Base-by-base conservation (phyloP, 2,329 filamentous ascomycete species). In the Fusarium neocosmosporiellum region DNA sequence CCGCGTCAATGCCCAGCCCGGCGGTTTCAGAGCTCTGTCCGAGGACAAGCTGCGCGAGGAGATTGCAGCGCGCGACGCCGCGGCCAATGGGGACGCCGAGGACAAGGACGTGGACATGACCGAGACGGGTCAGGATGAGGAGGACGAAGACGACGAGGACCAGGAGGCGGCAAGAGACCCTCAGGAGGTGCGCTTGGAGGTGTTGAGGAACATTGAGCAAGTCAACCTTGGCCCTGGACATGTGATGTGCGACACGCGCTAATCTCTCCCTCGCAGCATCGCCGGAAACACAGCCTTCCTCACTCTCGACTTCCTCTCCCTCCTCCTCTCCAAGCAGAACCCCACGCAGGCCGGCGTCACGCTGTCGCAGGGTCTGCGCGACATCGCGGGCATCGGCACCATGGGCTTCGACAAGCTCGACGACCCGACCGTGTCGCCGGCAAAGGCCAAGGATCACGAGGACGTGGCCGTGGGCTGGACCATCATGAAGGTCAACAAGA, bases 251-350 rank as follows among this genome's bases (percentile, higher is more conserved):
- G 22, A 16, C 31, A 16, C 11, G 5, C 31, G 18, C n/a, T 36
- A 57, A 37, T 34, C 69, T 63, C 64, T 63, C 63, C 6, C 11
- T 48, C 59, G 7, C 66, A 84, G 82, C 43, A 73, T 82, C 54
- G 82, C 82, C 31, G 77, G 78, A 64, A 89, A 92, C 73, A 88
- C 90, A 62, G 88, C 91, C 43, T 86, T 93, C 78, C 87, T 93
- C 67, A 90, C 92, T 8, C 89, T 97, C 76, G 94, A 98, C 80
- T 94, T 95, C 76, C 84, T 97, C 64, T 97, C 95, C 33, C 88
- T 97, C 8, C 86, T 97, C 1, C 86, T 96, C 18, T 94, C 94
- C n/a, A 95, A 95, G 80, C 90, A 96, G 78, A 86, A 86, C n/a
- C 93, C 94, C 0, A 89, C 88, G 10, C 89, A 92, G 72, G 93